Conservation (phyloP, 2,329 filamentous ascomycete species). For the Fusarium tuaranense region DNA sequence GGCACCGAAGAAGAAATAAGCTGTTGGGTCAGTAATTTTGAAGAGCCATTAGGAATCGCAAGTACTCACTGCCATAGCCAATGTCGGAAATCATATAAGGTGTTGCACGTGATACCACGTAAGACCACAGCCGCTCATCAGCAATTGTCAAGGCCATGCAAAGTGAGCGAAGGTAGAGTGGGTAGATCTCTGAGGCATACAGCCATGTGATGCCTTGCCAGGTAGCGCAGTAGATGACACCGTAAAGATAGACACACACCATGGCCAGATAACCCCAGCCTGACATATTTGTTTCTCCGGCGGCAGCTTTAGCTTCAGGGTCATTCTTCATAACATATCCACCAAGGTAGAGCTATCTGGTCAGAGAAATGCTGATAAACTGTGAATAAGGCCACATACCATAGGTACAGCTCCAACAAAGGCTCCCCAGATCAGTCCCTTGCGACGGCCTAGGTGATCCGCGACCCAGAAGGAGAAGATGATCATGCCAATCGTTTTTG, state of each 20-base stretch:
- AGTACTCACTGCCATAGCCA: slow-evolving; percentile 53
- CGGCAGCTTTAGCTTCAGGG: slow-evolving; percentile 51
- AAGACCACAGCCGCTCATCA: slow-evolving; percentile 49
- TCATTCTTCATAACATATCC: slow-evolving; percentile 46
- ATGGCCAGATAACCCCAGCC: slow-evolving; percentile 55
- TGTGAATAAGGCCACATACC: slow-evolving; percentile 7
- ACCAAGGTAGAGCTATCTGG: slow-evolving; percentile 47
- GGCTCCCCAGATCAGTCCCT: slow-evolving; percentile 53
- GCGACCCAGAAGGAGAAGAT: slow-evolving; percentile 56
- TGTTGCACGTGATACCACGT: slow-evolving; percentile 50
- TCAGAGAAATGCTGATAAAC: neutral
- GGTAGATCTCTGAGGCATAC: slow-evolving; percentile 60
- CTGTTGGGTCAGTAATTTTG: neutral
- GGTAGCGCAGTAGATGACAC: slow-evolving; percentile 47
- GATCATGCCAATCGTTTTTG: slow-evolving; percentile 48
- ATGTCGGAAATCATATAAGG: slow-evolving; percentile 53
- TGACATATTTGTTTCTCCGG: slow-evolving; percentile 55
- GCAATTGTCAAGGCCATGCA: slow-evolving; percentile 45
- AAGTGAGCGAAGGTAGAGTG: slow-evolving; percentile 44
- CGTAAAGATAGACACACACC: slow-evolving; percentile 54
- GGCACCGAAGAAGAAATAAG: slow-evolving; percentile 63
- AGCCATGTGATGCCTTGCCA: slow-evolving; percentile 55
- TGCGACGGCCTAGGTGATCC: slow-evolving; percentile 59
- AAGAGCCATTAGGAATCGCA: no score
- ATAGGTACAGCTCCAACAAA: slow-evolving; percentile 50